Evolutionary conservation across 441 rosid genomes (phyloP), one percentile per base, ranked within the genome.

Genomic region (Populus hybrid): DNA sequence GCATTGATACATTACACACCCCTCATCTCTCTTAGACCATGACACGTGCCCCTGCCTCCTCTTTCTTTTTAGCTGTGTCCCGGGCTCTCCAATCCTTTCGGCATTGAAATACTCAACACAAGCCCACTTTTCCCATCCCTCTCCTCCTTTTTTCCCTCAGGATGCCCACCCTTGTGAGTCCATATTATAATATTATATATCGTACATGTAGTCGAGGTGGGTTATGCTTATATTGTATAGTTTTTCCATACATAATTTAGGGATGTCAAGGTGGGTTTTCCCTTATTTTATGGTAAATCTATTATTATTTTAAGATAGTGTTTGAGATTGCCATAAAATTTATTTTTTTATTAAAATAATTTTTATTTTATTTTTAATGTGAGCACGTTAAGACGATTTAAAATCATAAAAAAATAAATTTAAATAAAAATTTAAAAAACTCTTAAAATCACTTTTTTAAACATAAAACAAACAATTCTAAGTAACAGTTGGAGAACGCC

Each of bases 11-110:
- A 70, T 72, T 64, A 71, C 68, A 45, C 72, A n/a, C 7, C 20
- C n/a, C 71, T 7, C 18, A 20, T 29, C 38, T 8, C 36, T n/a
- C 45, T 66, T 12, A 72, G 69, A 83, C 83, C 68, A 36, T 21
- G 84, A 84, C 89, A 82, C 89, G 83, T 84, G 87, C 85, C 82
- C 11, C 68, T 77, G 86, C 81, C 61, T 56, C 79, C 64, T 64
- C 70, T n/a, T 63, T 63, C 78, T 79, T 83, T 79, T 80, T 84
- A 81, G 88, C 88, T n/a, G 73, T 75, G 84, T 69, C 82, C 66
- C 81, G n/a, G n/a, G 21, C 36, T 18, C 81, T 69, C 71, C 10
- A 73, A 31, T 53, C 14, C 78, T 24, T 28, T 3, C 69, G 8
- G n/a, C 82, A 29, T 81, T n/a, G 83, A 79, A 79, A 71, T 8